Evolutionary conservation across 345 rosid species (phyloP).

Genomic region (Salix dunnii): DNA sequence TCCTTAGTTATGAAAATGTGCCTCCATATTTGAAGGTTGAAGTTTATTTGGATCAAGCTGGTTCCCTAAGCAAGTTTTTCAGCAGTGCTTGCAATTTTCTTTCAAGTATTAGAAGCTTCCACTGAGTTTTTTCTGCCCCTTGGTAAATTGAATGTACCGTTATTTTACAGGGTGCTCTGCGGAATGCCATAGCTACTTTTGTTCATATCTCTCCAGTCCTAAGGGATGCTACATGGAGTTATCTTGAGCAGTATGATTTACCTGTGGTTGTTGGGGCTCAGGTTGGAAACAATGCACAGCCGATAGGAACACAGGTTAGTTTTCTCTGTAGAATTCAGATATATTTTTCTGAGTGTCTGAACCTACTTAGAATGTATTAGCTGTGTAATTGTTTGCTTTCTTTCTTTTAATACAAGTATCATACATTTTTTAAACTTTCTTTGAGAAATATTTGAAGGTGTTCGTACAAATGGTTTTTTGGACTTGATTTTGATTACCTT

Average conservation of each 20-base stretch:
- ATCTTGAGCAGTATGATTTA: slow-evolving; percentile 89
- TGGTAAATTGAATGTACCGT: slow-evolving; percentile 11
- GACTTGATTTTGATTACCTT: too few species aligned
- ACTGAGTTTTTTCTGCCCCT: background rate
- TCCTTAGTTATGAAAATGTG: slow-evolving; percentile 90
- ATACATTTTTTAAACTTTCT: too few species aligned
- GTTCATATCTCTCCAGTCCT: slow-evolving; percentile 64
- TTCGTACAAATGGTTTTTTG: too few species aligned
- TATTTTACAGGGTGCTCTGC: slow-evolving; percentile 73
- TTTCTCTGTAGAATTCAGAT: background rate
- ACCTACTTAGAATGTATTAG: background rate
- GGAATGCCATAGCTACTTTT: slow-evolving; percentile 77
- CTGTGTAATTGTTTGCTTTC: background rate
- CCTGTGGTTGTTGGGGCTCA: slow-evolving; percentile 77
- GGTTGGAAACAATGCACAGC: slow-evolving; percentile 49
- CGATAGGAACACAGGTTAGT: slow-evolving; percentile 55
- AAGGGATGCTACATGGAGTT: slow-evolving; percentile 79
- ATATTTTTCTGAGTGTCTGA: background rate
- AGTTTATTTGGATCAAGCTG: slow-evolving; percentile 10
- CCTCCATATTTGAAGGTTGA: slow-evolving; percentile 88
- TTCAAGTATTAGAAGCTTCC: slow-evolving; percentile 4
- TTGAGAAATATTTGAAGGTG: too few species aligned
- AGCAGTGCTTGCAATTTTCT: background rate
- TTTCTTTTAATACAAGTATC: background rate
- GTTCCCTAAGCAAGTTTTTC: slow-evolving; percentile 5